A percentile compares a stretch with the other conserved stretches of the same genome.
Conservation (phyloP, 805 yeast genomes). For the Kockiozyma suomiensis region DNA sequence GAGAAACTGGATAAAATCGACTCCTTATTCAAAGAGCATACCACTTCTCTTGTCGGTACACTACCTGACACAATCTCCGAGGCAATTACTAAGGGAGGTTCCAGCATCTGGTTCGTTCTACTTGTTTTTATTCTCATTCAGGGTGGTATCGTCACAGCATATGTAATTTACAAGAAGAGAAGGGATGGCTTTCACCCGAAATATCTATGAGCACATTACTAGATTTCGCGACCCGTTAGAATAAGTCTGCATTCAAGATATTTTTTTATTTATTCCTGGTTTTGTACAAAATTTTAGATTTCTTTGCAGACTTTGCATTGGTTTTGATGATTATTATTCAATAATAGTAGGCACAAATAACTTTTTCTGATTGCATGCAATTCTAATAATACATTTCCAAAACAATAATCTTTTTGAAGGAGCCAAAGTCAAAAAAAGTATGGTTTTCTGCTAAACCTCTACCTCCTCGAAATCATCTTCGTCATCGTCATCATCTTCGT, state of each 20-base stretch:
- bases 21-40: conserved; percentile 37
- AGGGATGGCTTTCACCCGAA: conserved; percentile 29
- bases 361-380: background rate
- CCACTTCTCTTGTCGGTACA: conserved; percentile 36
- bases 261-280: background rate
- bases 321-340: background rate
- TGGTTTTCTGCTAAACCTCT: conserved; percentile 6
- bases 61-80: conserved; percentile 37
- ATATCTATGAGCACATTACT: conserved; percentile 17
- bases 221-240: background rate
- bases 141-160: conserved; percentile 39
- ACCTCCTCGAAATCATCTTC: conserved; percentile 37
- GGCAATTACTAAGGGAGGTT: conserved; percentile 38
- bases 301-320: background rate
- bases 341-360: background rate
- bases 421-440: too few relatives aligned
- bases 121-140: conserved; percentile 36
- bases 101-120: conserved; percentile 37
- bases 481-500: conserved; percentile 35
- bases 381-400: background rate
- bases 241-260: background rate
- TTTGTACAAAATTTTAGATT: background rate
- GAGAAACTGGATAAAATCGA: conserved; percentile 30
- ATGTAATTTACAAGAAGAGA: conserved; percentile 39
- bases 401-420: background rate